phyloP scores from a whole-genome alignment of 495 filamentous ascomycete genomes.

The Chaetomidium leptoderma region DNA sequence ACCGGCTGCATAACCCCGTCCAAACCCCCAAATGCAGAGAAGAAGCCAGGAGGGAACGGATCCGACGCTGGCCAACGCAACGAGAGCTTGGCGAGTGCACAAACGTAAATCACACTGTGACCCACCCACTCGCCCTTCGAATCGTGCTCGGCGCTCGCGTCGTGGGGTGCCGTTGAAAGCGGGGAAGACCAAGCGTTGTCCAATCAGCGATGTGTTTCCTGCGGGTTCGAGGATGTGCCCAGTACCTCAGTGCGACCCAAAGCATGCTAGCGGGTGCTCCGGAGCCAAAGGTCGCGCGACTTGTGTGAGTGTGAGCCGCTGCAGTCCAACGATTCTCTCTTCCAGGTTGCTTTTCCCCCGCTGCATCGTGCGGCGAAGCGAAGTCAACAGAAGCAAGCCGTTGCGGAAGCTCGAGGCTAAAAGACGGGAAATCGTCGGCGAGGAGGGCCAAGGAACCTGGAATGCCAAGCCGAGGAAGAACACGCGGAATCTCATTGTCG shows the following conservation, averaged over 20 bases:
- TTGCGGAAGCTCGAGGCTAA: slow-evolving; percentile 2
- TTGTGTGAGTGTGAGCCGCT: not conserved
- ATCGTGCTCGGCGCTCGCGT: slow-evolving; percentile 13
- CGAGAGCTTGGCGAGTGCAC: not conserved
- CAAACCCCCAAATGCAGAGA: not conserved
- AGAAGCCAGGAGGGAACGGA: not conserved
- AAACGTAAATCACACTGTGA: slow-evolving; percentile 8
- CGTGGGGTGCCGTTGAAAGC: slow-evolving; percentile 19
- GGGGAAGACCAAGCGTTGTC: slow-evolving; percentile 3
- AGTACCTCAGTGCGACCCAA: not conserved
- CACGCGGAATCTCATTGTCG: not conserved
- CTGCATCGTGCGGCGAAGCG: slow-evolving; percentile 3
- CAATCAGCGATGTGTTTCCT: slow-evolving; percentile 12
- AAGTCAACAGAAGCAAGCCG: not conserved
- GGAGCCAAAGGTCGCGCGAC: slow-evolving; percentile 16
- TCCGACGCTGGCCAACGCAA: not conserved
- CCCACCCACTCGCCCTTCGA: slow-evolving; percentile 2
- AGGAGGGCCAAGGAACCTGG: not conserved
- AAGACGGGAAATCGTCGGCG: not conserved
- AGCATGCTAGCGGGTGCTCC: slow-evolving; percentile 8
- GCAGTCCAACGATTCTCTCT: not conserved
- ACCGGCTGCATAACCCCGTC: not conserved
- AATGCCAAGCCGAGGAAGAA: not conserved
- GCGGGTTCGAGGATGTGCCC: not conserved
- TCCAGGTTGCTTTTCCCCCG: not conserved